Evolutionary conservation across 495 filamentous ascomycete genomes (phyloP), one percentile per base, ranked within the genome.

Genomic region (Massariosphaeria phaeospora): DNA sequence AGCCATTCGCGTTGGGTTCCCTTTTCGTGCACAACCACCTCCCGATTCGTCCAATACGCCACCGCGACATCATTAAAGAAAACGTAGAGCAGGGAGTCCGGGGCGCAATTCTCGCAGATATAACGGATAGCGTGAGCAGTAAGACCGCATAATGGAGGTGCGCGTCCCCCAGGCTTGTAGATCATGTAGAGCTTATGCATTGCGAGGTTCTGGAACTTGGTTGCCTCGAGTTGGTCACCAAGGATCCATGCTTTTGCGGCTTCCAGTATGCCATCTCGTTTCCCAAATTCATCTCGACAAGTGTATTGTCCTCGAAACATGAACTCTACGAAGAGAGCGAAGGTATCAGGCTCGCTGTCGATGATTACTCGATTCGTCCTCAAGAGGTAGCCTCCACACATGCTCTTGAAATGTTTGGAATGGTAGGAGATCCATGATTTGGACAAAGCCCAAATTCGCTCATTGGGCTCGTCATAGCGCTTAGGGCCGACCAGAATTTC

Each of bases 181-280:
- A 34, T 48, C 3, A 5, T 31, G 12, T 25, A 34, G 25, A 48
- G 13, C 11, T 34, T 48, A 9, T 33, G 4, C 24, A 33, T 48
- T 12, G 44, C 44, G 20, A 31, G 5, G 18, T 48, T 33, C 27
- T 31, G 24, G 27, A 48, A 48, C 18, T 34, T 48, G 25, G 44
- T 5, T 11, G 44, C 44, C 9, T 31, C 25, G 24, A 48, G 27
- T 9, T 48, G 8, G 6, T 11, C 24, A 17, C 44, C 44, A 17
- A 48, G 44, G 15, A 48, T 27, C 44, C 44, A 48, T 31, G 27
- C 44, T 33, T 48, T 48, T 5, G 27, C 44, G 11, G 25, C 20
- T 4, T 48, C 25, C 10, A 11, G 24, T 5, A 48, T 45, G 41
- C 17, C 36, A 40, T 7, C 9, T 17, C 7, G 8, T 40, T 20